Conservation (phyloP, 768 basidiomycete genomes). For the Dentipellis fragilis region DNA sequence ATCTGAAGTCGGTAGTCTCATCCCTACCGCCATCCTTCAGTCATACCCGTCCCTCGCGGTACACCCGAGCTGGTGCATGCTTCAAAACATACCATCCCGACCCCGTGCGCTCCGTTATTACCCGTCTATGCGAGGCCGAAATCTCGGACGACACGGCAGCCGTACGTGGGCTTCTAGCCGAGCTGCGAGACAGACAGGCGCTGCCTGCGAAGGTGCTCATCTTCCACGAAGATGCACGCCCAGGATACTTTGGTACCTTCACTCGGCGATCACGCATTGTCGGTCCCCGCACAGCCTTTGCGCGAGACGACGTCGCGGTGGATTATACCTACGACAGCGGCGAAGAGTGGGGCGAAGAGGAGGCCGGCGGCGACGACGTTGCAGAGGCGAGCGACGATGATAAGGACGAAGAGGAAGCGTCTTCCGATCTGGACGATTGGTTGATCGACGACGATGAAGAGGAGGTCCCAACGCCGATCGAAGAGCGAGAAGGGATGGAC, state of each 20-base stretch:
- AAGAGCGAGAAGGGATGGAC: conserved; percentile 27
- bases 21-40: conserved; percentile 11
- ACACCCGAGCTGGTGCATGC: background rate
- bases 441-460: conserved; percentile 65
- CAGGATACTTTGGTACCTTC: conserved; percentile 94
- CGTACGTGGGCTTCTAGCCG: conserved; percentile 52
- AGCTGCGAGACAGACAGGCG: conserved; percentile 49
- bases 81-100: conserved; percentile 13
- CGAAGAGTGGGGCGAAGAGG: conserved; percentile 89
- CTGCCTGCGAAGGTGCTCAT: conserved; percentile 77
- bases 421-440: conserved; percentile 73
- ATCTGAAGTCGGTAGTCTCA: conserved; percentile 12
- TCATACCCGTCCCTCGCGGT: conserved; percentile 1
- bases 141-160: conserved; percentile 58
- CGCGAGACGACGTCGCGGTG: conserved; percentile 60
- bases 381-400: conserved; percentile 51
- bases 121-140: conserved; percentile 68
- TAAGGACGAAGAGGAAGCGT: conserved; percentile 51
- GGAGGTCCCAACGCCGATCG: conserved; percentile 31
- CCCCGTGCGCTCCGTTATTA: conserved; percentile 43
- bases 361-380: conserved; percentile 68
- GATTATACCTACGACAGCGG: conserved; percentile 94
- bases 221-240: conserved; percentile 76
- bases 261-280: conserved; percentile 71
- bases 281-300: conserved; percentile 78